Base-by-base conservation (phyloP, 2,329 filamentous ascomycete genomes). In the Chaetomiaceae sp. region DNA sequence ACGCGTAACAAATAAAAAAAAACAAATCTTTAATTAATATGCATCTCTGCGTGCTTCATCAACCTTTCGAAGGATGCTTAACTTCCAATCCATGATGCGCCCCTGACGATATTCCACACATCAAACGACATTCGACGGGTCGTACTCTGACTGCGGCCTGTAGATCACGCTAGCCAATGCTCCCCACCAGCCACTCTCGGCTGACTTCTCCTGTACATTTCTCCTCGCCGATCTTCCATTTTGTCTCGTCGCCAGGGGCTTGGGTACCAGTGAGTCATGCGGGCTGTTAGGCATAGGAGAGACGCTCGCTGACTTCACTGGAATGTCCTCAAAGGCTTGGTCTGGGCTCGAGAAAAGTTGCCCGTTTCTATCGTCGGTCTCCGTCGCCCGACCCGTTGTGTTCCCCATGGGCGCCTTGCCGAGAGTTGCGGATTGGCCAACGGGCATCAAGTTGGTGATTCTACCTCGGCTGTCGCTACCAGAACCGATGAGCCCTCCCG, bases 401-500 rank as follows among this genome's bases (percentile, higher is more conserved):
- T 21, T 38, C 5, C 27, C 18, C n/a, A 16, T 32, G 33, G 53
- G 42, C 44, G 25, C 43, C 48, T 47, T 48, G 37, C 43, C 48
- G 23, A 47, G 42, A 29, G 34, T 32, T 29, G 34, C 27, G 14
- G 40, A 42, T 16, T 52, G 36, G 23, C 55, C 48, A 27, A 57
- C 55, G 20, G 59, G 59, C n/a, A 58, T 60, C 25, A 48, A 40
- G 52, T 54, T 56, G 6, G 23, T 30, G 27, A 27, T 34, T 14
- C n/a, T 42, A 6, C 5, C 32, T 16, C 14, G 2, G 13, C 8
- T 25, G 32, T 5, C 8, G 21, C 20, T 29, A n/a, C 21, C 38
- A 5, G 14, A 11, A 20, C 27, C 23, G 16, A 21, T 14, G 8
- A 14, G 32, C 21, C 13, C 29, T 6, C 21, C 10, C 6, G 20